Base-by-base conservation (phyloP, 441 rosid genomes). In the Euphorbia corollata region DNA sequence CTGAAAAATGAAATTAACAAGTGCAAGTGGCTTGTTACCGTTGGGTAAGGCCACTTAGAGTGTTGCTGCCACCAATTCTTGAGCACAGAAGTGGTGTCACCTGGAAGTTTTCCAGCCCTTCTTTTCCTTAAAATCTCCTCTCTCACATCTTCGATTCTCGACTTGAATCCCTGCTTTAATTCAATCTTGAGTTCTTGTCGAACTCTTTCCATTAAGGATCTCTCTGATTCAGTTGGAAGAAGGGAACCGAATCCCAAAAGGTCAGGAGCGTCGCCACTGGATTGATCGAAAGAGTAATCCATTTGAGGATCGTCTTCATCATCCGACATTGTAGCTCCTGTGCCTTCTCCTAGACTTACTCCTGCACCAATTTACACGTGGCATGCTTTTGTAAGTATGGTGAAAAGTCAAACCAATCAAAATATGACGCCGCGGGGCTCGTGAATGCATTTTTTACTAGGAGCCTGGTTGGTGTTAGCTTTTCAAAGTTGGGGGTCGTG, bases 1-100 rank as follows among this genome's bases (percentile, higher is more conserved):
- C 32, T 27, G 32, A 27, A 27, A 27, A 27, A 1, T 27, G 32
- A 27, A 27, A 27, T 27, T 1, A 27, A 27, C 2, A 27, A 27
- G 32, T 1, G 32, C 32, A 27, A 27, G 32, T 27, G 32, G 32
- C 4, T 27, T 1, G 32, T 86, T 79, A 92, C 98, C 59, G 98
- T 93, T 65, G 98, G 98, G 73, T 93, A 93, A 30, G 98, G 98
- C 98, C 98, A 93, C 64, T 90, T 93, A 6, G 97, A 83, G 69
- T 93, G 98, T 79, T 88, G 90, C 71, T 83, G 96, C 98, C 98
- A 93, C 98, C 98, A 90, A 53, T 76, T 87, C 67, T 90, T 93
- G 32, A 93, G 87, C 48, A 93, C 92, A 8, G 91, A 74, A n/a
- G 98, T 93, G 51, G 98, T 93, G 83, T 93, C 98, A n/a, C 97